Evolutionary conservation across 2,329 filamentous ascomycete genomes (phyloP).

Genomic region (Xylariaceae sp.): DNA sequence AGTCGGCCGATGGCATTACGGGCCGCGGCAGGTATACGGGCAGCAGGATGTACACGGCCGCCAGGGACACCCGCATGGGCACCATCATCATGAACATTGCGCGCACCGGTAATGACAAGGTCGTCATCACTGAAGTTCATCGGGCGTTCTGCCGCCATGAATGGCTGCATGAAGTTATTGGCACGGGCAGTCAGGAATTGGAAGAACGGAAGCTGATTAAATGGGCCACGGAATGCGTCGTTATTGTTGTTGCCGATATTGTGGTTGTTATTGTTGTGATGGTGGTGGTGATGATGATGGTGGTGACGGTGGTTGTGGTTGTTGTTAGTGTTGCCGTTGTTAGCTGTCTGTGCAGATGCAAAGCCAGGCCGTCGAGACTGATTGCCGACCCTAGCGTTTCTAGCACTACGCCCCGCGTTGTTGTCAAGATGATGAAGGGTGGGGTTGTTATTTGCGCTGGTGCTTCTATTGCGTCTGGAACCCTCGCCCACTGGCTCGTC

Average conservation of each 20-base stretch:
- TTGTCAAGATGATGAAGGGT: slow-evolving; percentile 1
- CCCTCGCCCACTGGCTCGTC: slow-evolving; percentile 19
- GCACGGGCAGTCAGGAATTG: slow-evolving; percentile 9
- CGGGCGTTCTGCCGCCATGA: slow-evolving; percentile 15
- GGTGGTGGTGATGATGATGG: not conserved
- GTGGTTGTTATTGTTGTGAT: not conserved
- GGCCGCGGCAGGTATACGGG: not conserved
- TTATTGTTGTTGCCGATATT: not conserved
- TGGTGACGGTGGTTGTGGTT: no score
- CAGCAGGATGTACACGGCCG: not conserved
- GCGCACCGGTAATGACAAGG: slow-evolving; percentile 25
- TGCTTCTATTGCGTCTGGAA: slow-evolving; percentile 3
- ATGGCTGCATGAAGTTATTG: not conserved
- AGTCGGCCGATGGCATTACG: slow-evolving; percentile 6
- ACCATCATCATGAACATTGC: slow-evolving; percentile 11
- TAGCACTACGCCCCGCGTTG: slow-evolving; percentile 6
- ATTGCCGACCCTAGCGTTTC: slow-evolving; percentile 9
- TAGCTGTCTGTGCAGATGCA: not conserved
- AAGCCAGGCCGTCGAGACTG: slow-evolving; percentile 5
- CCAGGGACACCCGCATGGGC: not conserved
- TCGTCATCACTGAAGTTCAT: slow-evolving; percentile 22
- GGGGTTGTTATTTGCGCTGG: not conserved
- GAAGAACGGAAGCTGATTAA: slow-evolving; percentile 24
- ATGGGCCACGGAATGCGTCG: slow-evolving; percentile 12
- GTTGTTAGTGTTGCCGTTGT: no score